Evolutionary conservation across 371 early-diverging fungal genomes (phyloP), one percentile per base, ranked within the genome.

Genomic region (Synchytrium microbalum): DNA sequence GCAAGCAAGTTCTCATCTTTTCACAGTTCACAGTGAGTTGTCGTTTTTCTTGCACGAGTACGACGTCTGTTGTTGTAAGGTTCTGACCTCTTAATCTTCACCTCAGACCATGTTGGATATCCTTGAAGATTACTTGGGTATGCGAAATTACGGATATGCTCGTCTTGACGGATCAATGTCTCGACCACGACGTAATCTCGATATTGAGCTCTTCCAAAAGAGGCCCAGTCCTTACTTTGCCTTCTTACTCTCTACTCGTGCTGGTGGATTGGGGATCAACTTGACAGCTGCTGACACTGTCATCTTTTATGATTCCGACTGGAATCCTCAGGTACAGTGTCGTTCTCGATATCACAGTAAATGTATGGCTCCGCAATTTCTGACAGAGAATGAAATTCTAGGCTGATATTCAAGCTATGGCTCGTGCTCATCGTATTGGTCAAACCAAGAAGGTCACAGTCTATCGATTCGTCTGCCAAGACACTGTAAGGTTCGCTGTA

Each of bases 271-370:
- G 29, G 88, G 88, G 2, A 84, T 84, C 65, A 84, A 83, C 72
- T 69, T 85, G 46, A 83, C 84, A 32, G 91, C 92, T n/a, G 95
- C 98, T 10, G 95, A 95, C 72, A 95, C 95, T 0, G 92, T 92
- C 63, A 90, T 95, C 59, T 92, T 96, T 61, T 94, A 87, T 75
- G 96, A 98, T 78, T 89, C 90, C 59, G 96, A 98, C 72, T 95
- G 93, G 93, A 99, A 99, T 71, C 99, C 99, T 5, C 93, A 92
- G 0, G 92, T 94, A 29, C 98, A 99, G 99, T 98, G 69, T 93
- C 95, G 0, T 95, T 25, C 76, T 97, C 24, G 92, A 87, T 72
- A 96, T 95, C 70, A 66, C 63, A 5, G 60, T 67, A 32, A 25
- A 53, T 31, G 13, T 59, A 5, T 1, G 33, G 54, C 10, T 25